Evolutionary conservation across 345 rosid genomes (phyloP).

Genomic region (Corymbia maculata): DNA sequence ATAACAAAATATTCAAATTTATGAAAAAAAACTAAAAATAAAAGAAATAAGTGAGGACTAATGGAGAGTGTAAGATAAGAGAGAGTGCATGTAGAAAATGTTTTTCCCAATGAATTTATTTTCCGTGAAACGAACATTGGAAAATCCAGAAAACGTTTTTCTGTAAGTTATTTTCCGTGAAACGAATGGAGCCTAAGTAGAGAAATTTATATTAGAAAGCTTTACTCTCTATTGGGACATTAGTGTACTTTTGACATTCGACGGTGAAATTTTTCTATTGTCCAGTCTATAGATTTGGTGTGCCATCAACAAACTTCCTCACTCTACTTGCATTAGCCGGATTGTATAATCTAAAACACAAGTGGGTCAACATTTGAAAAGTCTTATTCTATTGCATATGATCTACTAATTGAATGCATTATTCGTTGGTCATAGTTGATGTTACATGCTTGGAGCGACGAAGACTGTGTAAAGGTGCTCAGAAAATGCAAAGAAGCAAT

Average conservation of each 20-base stretch:
- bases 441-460: constrained; percentile 32
- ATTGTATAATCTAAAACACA: not conserved
- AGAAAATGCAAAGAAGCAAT: constrained; percentile 28
- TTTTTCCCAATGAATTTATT: too few species aligned
- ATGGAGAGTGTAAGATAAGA: too few species aligned
- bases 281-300: not conserved
- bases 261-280: not conserved
- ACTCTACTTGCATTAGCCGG: not conserved
- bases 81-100: too few species aligned
- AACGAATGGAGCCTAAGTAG: too few species aligned
- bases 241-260: not conserved
- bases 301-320: not conserved
- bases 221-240: not conserved
- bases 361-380: not conserved
- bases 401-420: not conserved
- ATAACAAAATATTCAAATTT: too few species aligned
- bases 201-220: not conserved
- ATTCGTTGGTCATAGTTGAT: constrained; percentile 3
- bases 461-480: constrained; percentile 29
- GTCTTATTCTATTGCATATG: not conserved
- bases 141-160: too few species aligned
- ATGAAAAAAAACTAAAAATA: too few species aligned
- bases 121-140: too few species aligned
- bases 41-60: too few species aligned
- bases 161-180: too few species aligned